Base-by-base conservation (phyloP, 176 grass and related monocot species). In the Phragmites australis region DNA sequence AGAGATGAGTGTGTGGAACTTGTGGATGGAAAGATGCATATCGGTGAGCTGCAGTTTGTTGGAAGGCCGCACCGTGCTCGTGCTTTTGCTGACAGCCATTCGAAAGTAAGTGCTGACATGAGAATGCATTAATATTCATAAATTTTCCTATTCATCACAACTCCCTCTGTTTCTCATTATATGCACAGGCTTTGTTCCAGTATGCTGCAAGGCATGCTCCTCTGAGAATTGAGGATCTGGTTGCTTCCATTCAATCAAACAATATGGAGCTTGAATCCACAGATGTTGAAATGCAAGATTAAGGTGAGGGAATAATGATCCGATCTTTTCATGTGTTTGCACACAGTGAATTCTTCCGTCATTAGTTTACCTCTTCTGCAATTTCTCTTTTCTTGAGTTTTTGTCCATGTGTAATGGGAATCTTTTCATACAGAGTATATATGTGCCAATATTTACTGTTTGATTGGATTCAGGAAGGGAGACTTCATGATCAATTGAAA, bases 251-350 rank as follows among this genome's bases (percentile, higher is more conserved):
- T 59, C 83, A 89, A 25, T 87, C 83, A 19, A 94, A 70, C 76
- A 82, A 12, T 83, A 80, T 73, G 48, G 85, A 90, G 74, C 46
- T 85, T 60, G 78, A 86, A 63, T 79, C 75, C 65, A 79, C 63
- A 72, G 96, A 98, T 91, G 44, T 93, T 58, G 96, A 98, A 86
- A 98, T 98, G 96, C 86, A 76, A 54, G 83, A 61, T 60, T 97
- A 78, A 85, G 58, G 63, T 50, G 6, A 81, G 64, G 21, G 65
- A 54, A 30, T 34, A 29, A 43, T 34, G 7, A n/a, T 25, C 47
- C 3, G 13, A 26, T 11, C 32, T 71, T 75, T 70, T 82, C 15
- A 2, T 59, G 43, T 50, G 49, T 67, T 49, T 21, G 30, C 45
- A 63, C 45, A 63, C 44, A 7, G 23, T 81, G 64, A 31, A 52